Conservation (phyloP, 2,329 filamentous ascomycete genomes). For the Trichophyton simii region DNA sequence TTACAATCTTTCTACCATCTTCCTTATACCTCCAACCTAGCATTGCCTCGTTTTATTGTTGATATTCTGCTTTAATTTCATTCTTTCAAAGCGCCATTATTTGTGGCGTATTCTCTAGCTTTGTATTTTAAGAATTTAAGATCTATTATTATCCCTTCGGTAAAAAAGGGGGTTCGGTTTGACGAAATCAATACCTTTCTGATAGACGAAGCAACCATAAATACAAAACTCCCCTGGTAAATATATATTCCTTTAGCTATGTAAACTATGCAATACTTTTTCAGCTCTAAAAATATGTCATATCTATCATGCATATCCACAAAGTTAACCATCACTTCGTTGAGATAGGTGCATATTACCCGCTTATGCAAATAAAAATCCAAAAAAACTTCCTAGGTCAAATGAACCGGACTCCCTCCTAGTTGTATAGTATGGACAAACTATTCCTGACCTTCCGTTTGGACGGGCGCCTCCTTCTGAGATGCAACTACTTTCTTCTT, state of each 20-base stretch:
- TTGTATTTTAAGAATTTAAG: background rate
- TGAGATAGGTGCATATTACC: background rate
- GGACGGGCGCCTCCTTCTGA: slow-evolving; percentile 5
- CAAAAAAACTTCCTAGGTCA: background rate
- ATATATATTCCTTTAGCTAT: background rate
- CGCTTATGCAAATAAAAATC: background rate
- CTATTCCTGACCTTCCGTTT: background rate
- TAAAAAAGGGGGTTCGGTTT: background rate
- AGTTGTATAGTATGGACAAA: background rate
- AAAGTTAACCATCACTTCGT: background rate
- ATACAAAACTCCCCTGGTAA: background rate
- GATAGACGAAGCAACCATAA: background rate
- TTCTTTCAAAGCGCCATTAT: background rate
- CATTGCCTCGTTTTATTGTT: background rate
- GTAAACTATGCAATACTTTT: background rate
- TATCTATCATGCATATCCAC: background rate
- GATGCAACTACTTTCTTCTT: slow-evolving; percentile 8
- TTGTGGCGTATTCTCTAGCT: background rate
- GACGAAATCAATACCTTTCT: background rate
- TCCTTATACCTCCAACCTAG: background rate
- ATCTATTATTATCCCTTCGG: no score
- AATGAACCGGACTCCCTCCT: background rate
- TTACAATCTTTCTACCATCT: background rate
- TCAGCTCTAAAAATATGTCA: background rate
- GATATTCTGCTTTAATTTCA: background rate